A percentile compares a stretch with the other conserved stretches of the same genome.
Conservation (phyloP, 129 eudicot species). For the Artemisia annua region DNA sequence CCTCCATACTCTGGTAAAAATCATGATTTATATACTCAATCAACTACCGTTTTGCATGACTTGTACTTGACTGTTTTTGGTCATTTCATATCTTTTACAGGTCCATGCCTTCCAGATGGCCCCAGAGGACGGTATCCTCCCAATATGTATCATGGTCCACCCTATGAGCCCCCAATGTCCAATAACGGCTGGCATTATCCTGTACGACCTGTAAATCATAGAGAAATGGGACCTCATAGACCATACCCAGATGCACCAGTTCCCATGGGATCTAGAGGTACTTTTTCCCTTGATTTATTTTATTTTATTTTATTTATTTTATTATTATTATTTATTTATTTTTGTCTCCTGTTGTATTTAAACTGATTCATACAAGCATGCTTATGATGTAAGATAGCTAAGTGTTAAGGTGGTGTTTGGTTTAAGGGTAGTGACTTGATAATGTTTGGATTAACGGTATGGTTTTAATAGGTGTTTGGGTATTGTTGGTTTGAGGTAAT, state of each 20-base stretch:
- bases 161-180: slow-evolving; percentile 53
- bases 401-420: neutral
- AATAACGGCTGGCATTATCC: slow-evolving; percentile 64
- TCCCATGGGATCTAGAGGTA: slow-evolving; percentile 80
- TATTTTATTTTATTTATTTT: neutral
- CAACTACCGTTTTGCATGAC: neutral
- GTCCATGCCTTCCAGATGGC: slow-evolving; percentile 58
- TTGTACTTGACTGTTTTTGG: neutral
- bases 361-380: too few relatives aligned
- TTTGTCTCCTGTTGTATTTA: too few relatives aligned
- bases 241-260: slow-evolving; percentile 63
- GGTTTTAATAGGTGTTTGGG: too few relatives aligned
- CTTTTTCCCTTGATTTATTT: neutral
- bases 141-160: slow-evolving; percentile 48
- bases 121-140: slow-evolving; percentile 47
- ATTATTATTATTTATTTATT: neutral
- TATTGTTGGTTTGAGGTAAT: too few relatives aligned
- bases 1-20: slow-evolving; percentile 64
- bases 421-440: neutral
- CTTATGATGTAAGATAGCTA: neutral
- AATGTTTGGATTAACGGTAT: too few relatives aligned
- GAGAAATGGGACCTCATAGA: slow-evolving; percentile 62
- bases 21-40: neutral
- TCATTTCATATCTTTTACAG: slow-evolving; percentile 28
- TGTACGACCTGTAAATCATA: slow-evolving; percentile 55